These are phyloP conservation scores for Eucalyptus cloeziana DNA, from an alignment of 345 rosid genomes.

Conservation along the genomic window DNA sequence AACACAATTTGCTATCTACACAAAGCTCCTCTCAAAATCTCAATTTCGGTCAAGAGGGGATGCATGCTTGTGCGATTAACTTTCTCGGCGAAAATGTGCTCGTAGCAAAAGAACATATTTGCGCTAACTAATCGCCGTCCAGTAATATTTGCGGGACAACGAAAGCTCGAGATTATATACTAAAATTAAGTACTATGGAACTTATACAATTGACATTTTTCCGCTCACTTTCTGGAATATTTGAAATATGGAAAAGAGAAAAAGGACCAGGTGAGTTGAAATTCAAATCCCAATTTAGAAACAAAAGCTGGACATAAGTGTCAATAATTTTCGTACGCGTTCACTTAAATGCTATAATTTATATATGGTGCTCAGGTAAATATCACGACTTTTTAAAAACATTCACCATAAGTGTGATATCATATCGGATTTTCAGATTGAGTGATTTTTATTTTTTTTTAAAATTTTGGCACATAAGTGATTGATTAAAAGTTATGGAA, in stretches of 20 bases:
- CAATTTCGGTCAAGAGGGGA: not conserved
- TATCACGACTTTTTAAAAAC: not conserved
- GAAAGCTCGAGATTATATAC: not conserved
- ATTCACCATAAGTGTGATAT: not conserved
- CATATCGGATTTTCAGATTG: rapidly evolving
- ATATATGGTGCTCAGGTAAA: too few relatives aligned
- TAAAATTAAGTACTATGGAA: not conserved
- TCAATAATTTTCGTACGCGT: too few relatives aligned
- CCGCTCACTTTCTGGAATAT: not conserved
- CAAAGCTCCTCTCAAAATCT: not conserved
- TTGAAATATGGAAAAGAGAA: not conserved
- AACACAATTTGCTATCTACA: not conserved
- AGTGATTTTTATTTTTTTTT: too few relatives aligned
- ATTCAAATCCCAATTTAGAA: not conserved
- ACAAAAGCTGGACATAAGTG: not conserved
- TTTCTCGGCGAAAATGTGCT: not conserved
- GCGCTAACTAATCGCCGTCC: not conserved
- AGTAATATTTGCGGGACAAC: not conserved
- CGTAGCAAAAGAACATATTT: not conserved
- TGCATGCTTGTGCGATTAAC: not conserved
- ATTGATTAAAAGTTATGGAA: too few relatives aligned
- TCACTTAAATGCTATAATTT: not conserved
- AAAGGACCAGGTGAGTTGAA: not conserved
- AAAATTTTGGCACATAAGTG: too few relatives aligned
- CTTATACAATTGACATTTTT: not conserved